Conservation (phyloP, 2,329 filamentous ascomycete species). For the Lecanicillium sp. region DNA sequence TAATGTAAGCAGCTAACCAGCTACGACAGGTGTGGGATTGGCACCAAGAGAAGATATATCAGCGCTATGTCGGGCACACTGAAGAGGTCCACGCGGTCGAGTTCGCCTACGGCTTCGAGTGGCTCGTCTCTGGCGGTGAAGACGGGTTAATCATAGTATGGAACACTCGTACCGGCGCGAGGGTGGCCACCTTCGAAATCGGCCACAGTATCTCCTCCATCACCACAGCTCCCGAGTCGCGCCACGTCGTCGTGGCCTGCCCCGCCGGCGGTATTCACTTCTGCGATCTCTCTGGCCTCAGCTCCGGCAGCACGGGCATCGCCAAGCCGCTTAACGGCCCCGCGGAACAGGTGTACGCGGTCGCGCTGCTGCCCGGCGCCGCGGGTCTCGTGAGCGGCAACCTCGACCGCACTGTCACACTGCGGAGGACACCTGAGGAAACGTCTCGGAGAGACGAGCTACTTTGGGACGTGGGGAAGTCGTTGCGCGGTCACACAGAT, state of each 20-base stretch:
- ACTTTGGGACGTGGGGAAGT: conserved; percentile 91
- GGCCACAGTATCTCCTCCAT: conserved; percentile 97
- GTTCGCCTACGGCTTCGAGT: conserved; percentile 86
- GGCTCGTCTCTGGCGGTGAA: conserved; percentile 91
- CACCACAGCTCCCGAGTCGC: conserved; percentile 90
- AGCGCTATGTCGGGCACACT: conserved; percentile 89
- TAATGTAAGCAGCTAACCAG: too few species aligned
- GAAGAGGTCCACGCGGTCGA: conserved; percentile 97
- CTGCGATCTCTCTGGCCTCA: conserved; percentile 78
- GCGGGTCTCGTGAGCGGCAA: conserved; percentile 89
- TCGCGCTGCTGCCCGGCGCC: conserved; percentile 90
- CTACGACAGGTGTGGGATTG: conserved; percentile 99
- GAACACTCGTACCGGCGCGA: conserved; percentile 82
- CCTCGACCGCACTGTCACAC: conserved; percentile 96
- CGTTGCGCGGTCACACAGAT: conserved; percentile 95
- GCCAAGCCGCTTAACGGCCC: too few species aligned
- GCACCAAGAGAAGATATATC: conserved; percentile 70
- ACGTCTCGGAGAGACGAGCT: too few species aligned
- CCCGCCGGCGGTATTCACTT: conserved; percentile 96
- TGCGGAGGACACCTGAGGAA: too few species aligned
- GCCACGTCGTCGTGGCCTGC: conserved; percentile 88
- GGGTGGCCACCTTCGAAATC: conserved; percentile 79
- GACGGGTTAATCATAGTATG: conserved; percentile 91
- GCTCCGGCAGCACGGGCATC: conserved; percentile 91
- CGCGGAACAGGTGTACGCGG: conserved; percentile 91